Base-by-base conservation (phyloP, 768 basidiomycete species). In the Tylopilus intermedius region DNA sequence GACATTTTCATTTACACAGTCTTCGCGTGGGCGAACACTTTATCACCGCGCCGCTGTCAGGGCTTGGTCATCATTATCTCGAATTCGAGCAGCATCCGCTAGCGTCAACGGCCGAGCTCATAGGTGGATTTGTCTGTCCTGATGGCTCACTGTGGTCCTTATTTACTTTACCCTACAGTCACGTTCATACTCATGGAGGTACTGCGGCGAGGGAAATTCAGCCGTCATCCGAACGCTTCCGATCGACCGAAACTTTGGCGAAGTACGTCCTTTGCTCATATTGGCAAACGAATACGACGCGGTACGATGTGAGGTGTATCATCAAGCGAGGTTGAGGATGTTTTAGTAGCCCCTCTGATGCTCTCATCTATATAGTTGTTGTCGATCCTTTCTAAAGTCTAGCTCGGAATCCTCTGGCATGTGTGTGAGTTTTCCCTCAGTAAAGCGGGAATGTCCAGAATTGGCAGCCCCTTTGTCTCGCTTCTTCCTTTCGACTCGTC, bases 171-270 rank as follows among this genome's bases (percentile, higher is more conserved):
- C 33, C 11, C 13, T 21, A 29, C 52, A 82, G 82, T 83, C 8
- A 81, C 80, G 13, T 83, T 83, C 64, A 70, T 84, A 33, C 76
- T 84, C 67, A 78, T 84, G 74, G 82, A 84, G 62, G 79, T 83
- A 30, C 63, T 84, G 14, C 80, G 82, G 27, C 76, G 81, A 44
- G 78, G 80, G 39, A 77, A 80, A 32, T 84, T 84, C 60, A 67
- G 61, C 51, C 74, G 79, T 10, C 74, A 76, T 24, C 71, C 76
- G 5, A 81, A 76, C 52, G 64, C 69, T 5, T 76, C 79, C 38
- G 75, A 76, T 48, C 76, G 74, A 41, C 73, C 76, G 18, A 80
- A 72, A 51, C 58, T 73, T 52, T 81, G 79, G 79, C 74, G 71
- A 48, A 59, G 39, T 45, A 42, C 49, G 30, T 58, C 67, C 5